These are phyloP conservation scores for Mycena sp. DNA, from an alignment of 1,284 basidiomycete genomes.

Conservation along the genomic window DNA sequence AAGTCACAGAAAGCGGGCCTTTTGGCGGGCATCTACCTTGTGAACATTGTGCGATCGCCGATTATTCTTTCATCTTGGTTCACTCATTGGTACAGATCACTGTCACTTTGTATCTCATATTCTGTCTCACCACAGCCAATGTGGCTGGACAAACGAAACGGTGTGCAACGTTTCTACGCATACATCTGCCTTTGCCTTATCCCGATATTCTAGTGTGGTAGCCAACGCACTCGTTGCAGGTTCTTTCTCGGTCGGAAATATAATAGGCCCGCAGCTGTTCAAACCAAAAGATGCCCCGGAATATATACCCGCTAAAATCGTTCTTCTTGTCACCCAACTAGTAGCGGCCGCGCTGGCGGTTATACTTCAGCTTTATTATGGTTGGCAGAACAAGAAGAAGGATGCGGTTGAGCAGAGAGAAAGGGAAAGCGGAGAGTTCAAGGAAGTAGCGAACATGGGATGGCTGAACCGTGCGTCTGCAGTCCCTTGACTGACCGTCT, in stretches of 20 bases:
- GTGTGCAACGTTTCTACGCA: not conserved
- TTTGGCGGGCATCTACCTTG: conserved; percentile 24
- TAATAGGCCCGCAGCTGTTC: conserved; percentile 70
- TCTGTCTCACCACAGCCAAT: conserved; percentile 27
- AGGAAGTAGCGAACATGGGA: conserved; percentile 13
- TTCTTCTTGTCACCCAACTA: conserved; percentile 56
- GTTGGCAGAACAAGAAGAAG: conserved; percentile 16
- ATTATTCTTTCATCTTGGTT: not conserved
- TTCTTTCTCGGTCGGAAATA: conserved; percentile 52
- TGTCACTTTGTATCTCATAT: conserved; percentile 22
- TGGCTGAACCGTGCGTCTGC: conserved; percentile 17
- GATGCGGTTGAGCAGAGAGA: conserved; percentile 10
- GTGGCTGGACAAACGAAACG: conserved; percentile 29
- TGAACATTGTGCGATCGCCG: conserved; percentile 19
- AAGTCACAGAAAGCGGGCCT: conserved; percentile 18
- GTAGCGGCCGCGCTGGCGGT: conserved; percentile 4
- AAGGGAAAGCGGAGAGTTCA: not conserved
- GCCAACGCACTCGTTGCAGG: conserved; percentile 25
- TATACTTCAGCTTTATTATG: conserved; percentile 22
- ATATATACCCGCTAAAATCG: conserved; percentile 71
- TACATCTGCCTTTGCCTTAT: not conserved
- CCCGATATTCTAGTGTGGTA: conserved; percentile 12
- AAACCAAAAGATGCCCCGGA: conserved; percentile 69
- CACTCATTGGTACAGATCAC: no score
- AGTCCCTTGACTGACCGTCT: not conserved